Conservation (phyloP, 2,329 filamentous ascomycete genomes). For the Aureobasidium sp. region DNA sequence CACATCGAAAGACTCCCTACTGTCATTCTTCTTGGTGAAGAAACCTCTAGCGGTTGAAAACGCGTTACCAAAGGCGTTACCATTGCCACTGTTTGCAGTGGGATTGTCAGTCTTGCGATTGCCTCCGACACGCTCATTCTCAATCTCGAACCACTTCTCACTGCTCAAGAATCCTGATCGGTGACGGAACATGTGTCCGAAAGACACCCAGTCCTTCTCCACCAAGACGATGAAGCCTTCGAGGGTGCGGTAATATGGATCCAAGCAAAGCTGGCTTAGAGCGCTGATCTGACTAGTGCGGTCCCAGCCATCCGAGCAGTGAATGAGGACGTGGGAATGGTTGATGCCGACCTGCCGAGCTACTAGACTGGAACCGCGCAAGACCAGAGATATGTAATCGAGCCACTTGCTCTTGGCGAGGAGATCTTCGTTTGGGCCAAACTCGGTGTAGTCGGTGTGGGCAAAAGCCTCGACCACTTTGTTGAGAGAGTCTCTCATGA, state of each 20-base stretch:
- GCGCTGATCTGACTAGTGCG: constrained; percentile 91
- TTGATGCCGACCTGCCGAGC: constrained; percentile 81
- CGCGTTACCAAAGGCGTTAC: constrained; percentile 78
- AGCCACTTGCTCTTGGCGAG: constrained; percentile 83
- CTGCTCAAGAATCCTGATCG: constrained; percentile 80
- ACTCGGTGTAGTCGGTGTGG: constrained; percentile 77
- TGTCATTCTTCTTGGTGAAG: constrained; percentile 73
- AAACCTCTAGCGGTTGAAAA: constrained; percentile 73
- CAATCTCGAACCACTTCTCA: constrained; percentile 88
- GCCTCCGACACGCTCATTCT: constrained; percentile 67
- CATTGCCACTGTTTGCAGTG: constrained; percentile 50
- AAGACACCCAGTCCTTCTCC: constrained; percentile 96
- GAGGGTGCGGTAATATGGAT: constrained; percentile 89
- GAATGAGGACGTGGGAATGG: constrained; percentile 90
- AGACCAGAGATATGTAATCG: constrained; percentile 74
- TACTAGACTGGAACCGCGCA: constrained; percentile 79
- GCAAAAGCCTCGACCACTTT: constrained; percentile 85
- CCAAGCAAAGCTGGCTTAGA: constrained; percentile 83
- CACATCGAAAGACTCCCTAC: constrained; percentile 56
- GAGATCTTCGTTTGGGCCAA: constrained; percentile 73
- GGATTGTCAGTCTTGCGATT: constrained; percentile 32
- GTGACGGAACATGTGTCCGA: constrained; percentile 94
- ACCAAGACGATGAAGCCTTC: constrained; percentile 90
- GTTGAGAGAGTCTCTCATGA: constrained; percentile 86
- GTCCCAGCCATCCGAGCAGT: constrained; percentile 98